Evolutionary conservation across 2,329 filamentous ascomycete species (phyloP).

Genomic region (Cercospora nicotianae): DNA sequence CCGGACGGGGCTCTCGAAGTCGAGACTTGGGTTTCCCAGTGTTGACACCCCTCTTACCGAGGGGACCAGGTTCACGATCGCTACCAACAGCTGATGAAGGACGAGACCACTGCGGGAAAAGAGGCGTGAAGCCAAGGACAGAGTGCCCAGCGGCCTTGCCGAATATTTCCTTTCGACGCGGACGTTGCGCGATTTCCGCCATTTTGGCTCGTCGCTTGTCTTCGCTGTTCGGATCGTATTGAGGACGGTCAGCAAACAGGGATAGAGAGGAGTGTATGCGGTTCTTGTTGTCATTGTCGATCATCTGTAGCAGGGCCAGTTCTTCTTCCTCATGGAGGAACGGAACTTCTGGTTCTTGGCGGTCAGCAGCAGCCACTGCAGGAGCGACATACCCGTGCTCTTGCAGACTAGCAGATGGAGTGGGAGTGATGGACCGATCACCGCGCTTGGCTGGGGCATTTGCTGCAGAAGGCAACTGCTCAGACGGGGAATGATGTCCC

Average conservation of each 20-base stretch:
- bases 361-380: not conserved
- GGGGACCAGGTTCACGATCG: not conserved
- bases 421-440: not conserved
- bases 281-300: not conserved
- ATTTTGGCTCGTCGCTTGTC: constrained; percentile 55
- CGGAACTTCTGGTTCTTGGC: not conserved
- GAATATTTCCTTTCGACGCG: constrained; percentile 40
- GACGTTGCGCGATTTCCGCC: constrained; percentile 51
- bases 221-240: constrained; percentile 23
- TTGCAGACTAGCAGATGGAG: not conserved
- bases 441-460: not conserved
- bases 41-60: not conserved
- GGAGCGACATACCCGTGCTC: not conserved
- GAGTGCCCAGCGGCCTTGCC: constrained; percentile 23
- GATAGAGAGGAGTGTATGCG: constrained; percentile 7
- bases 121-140: constrained; percentile 3
- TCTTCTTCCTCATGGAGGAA: constrained; percentile 8
- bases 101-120: not conserved
- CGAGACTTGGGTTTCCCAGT: not conserved
- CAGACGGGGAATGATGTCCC: not conserved
- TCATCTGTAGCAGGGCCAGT: constrained; percentile 6
- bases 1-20: not conserved
- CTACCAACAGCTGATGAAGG: not conserved
- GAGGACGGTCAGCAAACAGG: constrained; percentile 30
- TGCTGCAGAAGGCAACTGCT: not conserved